phyloP scores from a whole-genome alignment of 2,329 filamentous ascomycete species.

The Achaetomium macrosporum region DNA sequence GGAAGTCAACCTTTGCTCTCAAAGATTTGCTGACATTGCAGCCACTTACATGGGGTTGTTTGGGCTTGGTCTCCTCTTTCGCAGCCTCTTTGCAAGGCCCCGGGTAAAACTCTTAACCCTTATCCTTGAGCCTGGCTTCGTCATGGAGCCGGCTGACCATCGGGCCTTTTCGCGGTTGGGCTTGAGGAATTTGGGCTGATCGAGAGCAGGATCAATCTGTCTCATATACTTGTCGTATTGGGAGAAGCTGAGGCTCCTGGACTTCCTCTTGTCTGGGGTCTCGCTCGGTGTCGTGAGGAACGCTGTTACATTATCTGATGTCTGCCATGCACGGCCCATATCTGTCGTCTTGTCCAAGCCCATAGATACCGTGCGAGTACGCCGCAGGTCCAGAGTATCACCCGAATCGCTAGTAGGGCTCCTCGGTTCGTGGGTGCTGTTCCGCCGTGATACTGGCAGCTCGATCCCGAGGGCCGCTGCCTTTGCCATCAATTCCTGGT shows the following conservation, averaged over 20 bases:
- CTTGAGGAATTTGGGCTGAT: constrained; percentile 38
- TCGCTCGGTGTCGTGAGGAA: constrained; percentile 24
- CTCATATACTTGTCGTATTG: constrained; percentile 48
- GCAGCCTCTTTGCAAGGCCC: constrained; percentile 39
- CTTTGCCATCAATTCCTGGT: constrained; percentile 31
- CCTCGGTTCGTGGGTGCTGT: constrained; percentile 30
- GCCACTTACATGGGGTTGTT: constrained; percentile 29
- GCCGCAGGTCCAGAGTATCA: constrained; percentile 32
- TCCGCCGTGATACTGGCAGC: constrained; percentile 24
- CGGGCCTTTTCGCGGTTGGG: constrained; percentile 26
- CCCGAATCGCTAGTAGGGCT: constrained; percentile 29
- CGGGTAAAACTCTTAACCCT: constrained; percentile 42
- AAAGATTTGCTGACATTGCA: neutral
- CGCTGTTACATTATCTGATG: constrained; percentile 32
- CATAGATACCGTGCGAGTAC: constrained; percentile 41
- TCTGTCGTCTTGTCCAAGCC: constrained; percentile 35
- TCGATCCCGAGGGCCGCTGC: constrained; percentile 34
- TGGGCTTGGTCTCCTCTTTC: constrained; percentile 25
- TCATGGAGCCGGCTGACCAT: constrained; percentile 34
- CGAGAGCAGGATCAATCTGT: constrained; percentile 38
- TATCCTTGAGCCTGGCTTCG: constrained; percentile 40
- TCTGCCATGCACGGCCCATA: constrained; percentile 39
- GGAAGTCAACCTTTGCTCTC: neutral
- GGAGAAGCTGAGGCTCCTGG: constrained; percentile 41
- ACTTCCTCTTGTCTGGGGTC: constrained; percentile 28